Conservation (phyloP, 805 yeast genomes). For the Saturnispora hagleri region DNA sequence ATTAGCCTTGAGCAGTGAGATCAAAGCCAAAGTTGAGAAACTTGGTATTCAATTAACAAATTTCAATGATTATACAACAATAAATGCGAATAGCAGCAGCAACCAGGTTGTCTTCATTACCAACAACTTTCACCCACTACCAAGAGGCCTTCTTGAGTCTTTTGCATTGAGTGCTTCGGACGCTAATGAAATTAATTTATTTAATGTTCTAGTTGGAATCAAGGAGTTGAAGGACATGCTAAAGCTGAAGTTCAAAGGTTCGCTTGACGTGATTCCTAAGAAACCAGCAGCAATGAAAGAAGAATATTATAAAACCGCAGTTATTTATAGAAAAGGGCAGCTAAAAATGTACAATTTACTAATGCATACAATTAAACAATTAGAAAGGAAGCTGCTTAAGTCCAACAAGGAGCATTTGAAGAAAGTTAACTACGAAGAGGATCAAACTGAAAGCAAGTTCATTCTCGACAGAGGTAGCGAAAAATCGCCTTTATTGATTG, state of each 20-base stretch:
- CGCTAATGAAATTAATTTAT: conserved; percentile 34
- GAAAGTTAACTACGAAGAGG: conserved; percentile 17
- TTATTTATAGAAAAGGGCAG: conserved; percentile 35
- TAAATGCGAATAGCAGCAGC: background rate
- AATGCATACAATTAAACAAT: conserved; percentile 31
- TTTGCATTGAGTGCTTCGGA: conserved; percentile 31
- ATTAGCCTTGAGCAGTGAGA: conserved; percentile 29
- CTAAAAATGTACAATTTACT: conserved; percentile 29
- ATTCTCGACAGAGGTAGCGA: background rate
- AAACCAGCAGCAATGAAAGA: conserved; percentile 3
- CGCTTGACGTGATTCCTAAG: conserved; percentile 13
- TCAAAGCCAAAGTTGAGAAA: conserved; percentile 1
- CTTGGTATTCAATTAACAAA: conserved; percentile 22
- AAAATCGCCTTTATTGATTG: conserved; percentile 1
- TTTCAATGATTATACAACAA: conserved; percentile 22
- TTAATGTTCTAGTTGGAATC: conserved; percentile 54
- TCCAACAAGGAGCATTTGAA: conserved; percentile 20
- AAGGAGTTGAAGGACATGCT: conserved; percentile 47
- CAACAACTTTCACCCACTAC: conserved; percentile 27
- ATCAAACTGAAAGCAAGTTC: background rate
- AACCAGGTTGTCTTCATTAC: conserved; percentile 19
- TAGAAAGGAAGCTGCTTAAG: conserved; percentile 34
- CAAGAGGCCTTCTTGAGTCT: conserved; percentile 38
- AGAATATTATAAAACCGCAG: conserved; percentile 20
- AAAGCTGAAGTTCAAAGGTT: conserved; percentile 33